Evolutionary conservation across 345 rosid species (phyloP).

Genomic region (Draba incana): DNA sequence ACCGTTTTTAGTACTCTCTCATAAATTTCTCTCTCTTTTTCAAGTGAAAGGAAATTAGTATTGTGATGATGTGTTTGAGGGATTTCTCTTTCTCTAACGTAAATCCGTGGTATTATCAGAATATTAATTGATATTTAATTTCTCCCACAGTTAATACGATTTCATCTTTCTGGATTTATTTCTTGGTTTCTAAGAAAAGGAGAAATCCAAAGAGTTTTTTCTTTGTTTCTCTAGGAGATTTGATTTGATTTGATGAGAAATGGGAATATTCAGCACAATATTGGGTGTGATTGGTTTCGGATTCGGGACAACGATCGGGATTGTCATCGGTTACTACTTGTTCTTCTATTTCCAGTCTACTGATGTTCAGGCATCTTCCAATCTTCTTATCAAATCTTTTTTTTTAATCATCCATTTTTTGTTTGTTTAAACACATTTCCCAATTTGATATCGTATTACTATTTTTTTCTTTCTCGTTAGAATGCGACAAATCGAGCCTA

Average conservation of each 20-base stretch:
- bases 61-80: conserved; percentile 1
- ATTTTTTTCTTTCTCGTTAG: neutral
- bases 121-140: conserved; percentile 21
- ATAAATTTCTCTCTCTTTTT: conserved; percentile 3
- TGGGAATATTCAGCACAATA: conserved; percentile 71
- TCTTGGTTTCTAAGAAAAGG: conserved; percentile 6
- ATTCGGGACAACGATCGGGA: conserved; percentile 73
- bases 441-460: neutral
- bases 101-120: conserved; percentile 33
- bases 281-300: conserved; percentile 76
- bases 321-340: conserved; percentile 72
- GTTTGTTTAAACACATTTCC: conserved; percentile 4
- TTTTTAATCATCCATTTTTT: neutral
- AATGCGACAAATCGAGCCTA: neutral
- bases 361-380: conserved; percentile 63
- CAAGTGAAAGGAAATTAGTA: conserved; percentile 29
- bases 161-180: neutral
- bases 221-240: neutral
- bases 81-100: conserved; percentile 36
- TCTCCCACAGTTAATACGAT: neutral
- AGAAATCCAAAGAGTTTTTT: conserved; percentile 15
- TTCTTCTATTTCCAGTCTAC: conserved; percentile 71
- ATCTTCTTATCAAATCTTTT: conserved; percentile 12
- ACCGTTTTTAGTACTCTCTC: conserved; percentile 32
- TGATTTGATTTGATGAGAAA: conserved; percentile 37